Base-by-base conservation (phyloP, 116 monocot genomes). In the Cymodocea nodosa region DNA sequence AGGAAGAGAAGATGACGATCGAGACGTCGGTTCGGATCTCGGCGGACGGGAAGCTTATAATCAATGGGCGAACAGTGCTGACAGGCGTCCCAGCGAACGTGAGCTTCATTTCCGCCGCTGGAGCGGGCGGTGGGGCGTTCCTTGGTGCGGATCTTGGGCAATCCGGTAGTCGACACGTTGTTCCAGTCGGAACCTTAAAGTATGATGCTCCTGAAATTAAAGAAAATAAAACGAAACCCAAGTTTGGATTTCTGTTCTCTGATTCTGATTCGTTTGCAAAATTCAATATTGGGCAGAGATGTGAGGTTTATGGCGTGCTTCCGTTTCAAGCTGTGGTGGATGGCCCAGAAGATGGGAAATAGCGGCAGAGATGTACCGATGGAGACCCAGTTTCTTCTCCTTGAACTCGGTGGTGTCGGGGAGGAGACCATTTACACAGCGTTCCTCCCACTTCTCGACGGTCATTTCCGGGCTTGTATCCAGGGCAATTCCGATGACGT, bases 251-350 rank as follows among this genome's bases (percentile, higher is more conserved):
- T 55, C 19, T 56, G 22, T 56, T 59, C 16, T 36, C 24, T 12
- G 15, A 3, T n/a, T 23, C 24, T 23, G 15, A 35, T 6, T 12
- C 24, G n/a, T 25, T 10, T 30, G 14, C 35, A 16, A 49, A 61
- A 49, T 70, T 50, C 39, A 20, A 56, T 71, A 0, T 20, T 63
- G 10, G 8, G 23, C 78, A 89, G 89, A 53, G 82, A 75, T 37
- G 52, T 82, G 53, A 71, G 93, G 60, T 93, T 93, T 74, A 34
- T 93, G 62, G 62, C 62, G 16, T 62, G 62, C 37, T 92, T 87
- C 59, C 78, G 93, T 13, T 94, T 89, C 75, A 94, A 89, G 81
- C 82, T 94, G 22, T 89, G 89, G 89, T 94, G 89, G 93, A 94
- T 94, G 93, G 56, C 93, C 2, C 93, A 94, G 69, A 89, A 68